Evolutionary conservation across 805 yeast genomes (phyloP).

Genomic region (Candida taoyuanica): DNA sequence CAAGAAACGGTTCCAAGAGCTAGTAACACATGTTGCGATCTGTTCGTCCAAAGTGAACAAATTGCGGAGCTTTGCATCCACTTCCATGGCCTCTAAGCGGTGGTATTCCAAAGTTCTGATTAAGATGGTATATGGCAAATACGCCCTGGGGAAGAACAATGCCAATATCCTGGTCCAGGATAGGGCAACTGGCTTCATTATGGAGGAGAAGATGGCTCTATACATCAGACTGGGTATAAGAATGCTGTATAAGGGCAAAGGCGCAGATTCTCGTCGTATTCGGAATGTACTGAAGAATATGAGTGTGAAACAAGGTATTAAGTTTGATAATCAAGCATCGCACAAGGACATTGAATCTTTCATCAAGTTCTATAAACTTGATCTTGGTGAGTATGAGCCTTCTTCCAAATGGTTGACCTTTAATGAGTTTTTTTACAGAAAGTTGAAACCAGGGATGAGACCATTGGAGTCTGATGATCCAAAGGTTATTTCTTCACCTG

Average conservation of each 20-base stretch:
- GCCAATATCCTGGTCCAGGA: conserved; percentile 95
- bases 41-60: conserved; percentile 81
- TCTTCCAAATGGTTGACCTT: conserved; percentile 54
- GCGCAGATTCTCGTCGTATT: conserved; percentile 54
- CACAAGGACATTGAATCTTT: conserved; percentile 67
- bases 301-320: conserved; percentile 77
- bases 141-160: conserved; percentile 80
- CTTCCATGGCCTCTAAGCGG: conserved; percentile 76
- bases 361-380: conserved; percentile 76
- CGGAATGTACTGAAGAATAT: conserved; percentile 57
- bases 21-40: conserved; percentile 81
- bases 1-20: conserved; percentile 58
- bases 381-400: conserved; percentile 65
- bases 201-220: conserved; percentile 89
- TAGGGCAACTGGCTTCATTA: conserved; percentile 78
- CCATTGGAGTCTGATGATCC: conserved; percentile 47
- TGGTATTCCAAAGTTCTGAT: conserved; percentile 85
- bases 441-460: conserved; percentile 66
- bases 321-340: conserved; percentile 72
- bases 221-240: conserved; percentile 87
- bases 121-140: conserved; percentile 83
- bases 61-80: conserved; percentile 66
- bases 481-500: conserved; percentile 40
- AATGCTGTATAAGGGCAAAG: conserved; percentile 71
- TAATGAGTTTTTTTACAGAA: conserved; percentile 86